A percentile compares a stretch with the other conserved stretches of the same genome.
These are phyloP conservation scores for Lentinus tigrinus DNA, from an alignment of 768 basidiomycete species.

Conservation along the genomic window DNA sequence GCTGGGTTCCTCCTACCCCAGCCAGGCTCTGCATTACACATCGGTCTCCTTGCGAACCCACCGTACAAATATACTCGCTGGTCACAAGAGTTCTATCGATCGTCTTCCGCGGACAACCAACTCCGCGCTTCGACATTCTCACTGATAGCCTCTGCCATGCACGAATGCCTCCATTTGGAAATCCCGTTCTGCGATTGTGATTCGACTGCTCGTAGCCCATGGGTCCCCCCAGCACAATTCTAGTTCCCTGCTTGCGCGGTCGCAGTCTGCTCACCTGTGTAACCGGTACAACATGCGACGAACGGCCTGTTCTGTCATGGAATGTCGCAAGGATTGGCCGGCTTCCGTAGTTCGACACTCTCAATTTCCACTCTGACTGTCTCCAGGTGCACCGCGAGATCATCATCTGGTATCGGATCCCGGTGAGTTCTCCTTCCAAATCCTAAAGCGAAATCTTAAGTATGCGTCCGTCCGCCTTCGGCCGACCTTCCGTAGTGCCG, in stretches of 20 bases:
- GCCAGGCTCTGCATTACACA: neutral
- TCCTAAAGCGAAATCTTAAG: constrained; percentile 7
- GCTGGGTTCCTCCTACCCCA: no score
- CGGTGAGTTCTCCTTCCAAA: constrained; percentile 16
- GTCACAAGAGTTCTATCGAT: neutral
- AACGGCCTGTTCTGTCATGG: constrained; percentile 4
- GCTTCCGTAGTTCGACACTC: neutral
- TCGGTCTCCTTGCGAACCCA: neutral
- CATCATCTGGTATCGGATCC: constrained; percentile 16
- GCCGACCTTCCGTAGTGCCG: constrained; percentile 10
- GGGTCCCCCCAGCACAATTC: neutral
- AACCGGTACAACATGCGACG: neutral
- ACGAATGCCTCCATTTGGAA: neutral
- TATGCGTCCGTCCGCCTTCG: neutral
- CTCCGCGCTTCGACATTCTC: neutral
- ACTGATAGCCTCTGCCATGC: neutral
- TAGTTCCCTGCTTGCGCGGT: neutral
- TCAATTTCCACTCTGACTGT: constrained; percentile 6
- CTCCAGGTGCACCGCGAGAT: constrained; percentile 18
- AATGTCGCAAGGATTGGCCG: constrained; percentile 8
- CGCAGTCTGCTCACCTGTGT: neutral
- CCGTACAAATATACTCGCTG: neutral
- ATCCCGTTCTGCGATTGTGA: neutral
- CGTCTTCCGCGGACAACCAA: constrained; percentile 2
- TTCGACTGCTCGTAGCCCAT: neutral